Evolutionary conservation across 495 filamentous ascomycete species (phyloP).

Genomic region (Umbilicaria muhlenbergii): DNA sequence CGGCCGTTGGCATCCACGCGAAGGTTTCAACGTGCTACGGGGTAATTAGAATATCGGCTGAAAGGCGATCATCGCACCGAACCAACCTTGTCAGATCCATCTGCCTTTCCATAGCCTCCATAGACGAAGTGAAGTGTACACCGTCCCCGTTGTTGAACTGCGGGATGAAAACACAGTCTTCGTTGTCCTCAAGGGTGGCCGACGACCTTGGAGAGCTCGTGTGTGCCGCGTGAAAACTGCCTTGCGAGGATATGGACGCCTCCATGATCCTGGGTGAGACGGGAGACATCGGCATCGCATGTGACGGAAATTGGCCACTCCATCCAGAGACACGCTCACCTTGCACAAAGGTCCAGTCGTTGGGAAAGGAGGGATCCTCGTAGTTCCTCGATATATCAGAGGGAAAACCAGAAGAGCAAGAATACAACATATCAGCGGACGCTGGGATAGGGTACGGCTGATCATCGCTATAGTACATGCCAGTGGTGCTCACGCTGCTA

Average conservation of each 20-base stretch:
- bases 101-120: background rate
- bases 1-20: slow-evolving; percentile 2
- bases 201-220: slow-evolving; percentile 9
- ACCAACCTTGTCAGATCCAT: slow-evolving; percentile 9
- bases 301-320: no score
- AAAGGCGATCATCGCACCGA: background rate
- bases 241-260: slow-evolving; percentile 4
- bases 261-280: no score
- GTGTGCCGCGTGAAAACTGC: slow-evolving; percentile 4
- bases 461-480: no score
- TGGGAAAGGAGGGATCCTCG: no score
- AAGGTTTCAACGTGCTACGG: slow-evolving; percentile 9
- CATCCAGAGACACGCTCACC: no score
- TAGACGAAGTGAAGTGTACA: slow-evolving; percentile 1
- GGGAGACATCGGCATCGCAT: no score
- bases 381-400: no score
- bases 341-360: no score
- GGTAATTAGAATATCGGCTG: background rate
- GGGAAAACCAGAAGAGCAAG: background rate
- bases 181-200: slow-evolving; percentile 5
- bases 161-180: slow-evolving; percentile 1
- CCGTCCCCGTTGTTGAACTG: slow-evolving; percentile 3
- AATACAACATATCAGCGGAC: slow-evolving; percentile 2
- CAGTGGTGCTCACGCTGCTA: no score
- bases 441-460: slow-evolving; percentile 1